A percentile compares a stretch with the other conserved stretches of the same genome.
Conservation (phyloP, 1,139 yeast species). For the Scheffersomyces parashehatae region DNA sequence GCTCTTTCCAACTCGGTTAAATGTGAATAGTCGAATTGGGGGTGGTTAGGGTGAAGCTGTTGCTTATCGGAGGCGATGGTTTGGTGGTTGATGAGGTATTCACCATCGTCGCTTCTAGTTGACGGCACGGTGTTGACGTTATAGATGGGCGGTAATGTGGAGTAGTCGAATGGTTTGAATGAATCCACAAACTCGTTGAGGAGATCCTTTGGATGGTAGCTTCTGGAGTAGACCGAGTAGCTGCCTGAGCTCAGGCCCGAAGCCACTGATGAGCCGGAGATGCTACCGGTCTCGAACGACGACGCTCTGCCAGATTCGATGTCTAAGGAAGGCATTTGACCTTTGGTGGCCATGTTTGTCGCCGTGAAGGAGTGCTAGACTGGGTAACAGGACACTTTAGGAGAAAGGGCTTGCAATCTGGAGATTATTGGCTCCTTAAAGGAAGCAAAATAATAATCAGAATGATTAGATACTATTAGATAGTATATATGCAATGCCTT, state of each 20-base stretch:
- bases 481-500: too few relatives aligned
- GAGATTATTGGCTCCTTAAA: too few relatives aligned
- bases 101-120: neutral
- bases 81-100: neutral
- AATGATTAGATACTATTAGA: too few relatives aligned
- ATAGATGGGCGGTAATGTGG: neutral
- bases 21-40: conserved; percentile 30
- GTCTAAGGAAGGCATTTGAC: too few relatives aligned
- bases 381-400: too few relatives aligned
- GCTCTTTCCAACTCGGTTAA: conserved; percentile 33
- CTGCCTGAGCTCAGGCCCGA: neutral
- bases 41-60: conserved; percentile 17
- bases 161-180: conserved; percentile 1
- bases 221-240: neutral
- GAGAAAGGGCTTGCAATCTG: too few relatives aligned
- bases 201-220: neutral
- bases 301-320: too few relatives aligned
- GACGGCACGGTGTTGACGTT: neutral
- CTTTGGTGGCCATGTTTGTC: too few relatives aligned
- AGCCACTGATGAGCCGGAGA: neutral
- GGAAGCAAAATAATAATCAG: too few relatives aligned
- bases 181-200: neutral
- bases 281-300: too few relatives aligned
- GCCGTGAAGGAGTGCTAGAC: too few relatives aligned
- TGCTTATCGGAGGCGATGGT: neutral